Percentiles rank a stretch among this genome's conserved stretches.
These are phyloP conservation scores for Cercospora canescens DNA, from an alignment of 2,329 filamentous ascomycete species.

Conservation along the genomic window DNA sequence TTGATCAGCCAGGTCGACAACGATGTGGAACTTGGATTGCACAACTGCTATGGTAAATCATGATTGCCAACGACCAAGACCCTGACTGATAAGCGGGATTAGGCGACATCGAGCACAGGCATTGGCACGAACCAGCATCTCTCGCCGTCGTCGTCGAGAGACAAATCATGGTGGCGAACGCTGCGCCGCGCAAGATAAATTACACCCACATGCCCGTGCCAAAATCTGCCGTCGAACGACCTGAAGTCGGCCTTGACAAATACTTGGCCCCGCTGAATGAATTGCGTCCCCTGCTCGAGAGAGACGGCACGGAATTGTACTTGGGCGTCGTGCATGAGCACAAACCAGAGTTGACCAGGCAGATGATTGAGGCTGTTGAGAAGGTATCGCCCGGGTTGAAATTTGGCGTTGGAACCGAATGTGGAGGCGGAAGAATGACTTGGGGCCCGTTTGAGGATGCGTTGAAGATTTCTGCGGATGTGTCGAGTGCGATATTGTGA, in stretches of 20 bases:
- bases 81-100: not conserved
- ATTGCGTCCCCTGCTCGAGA: constrained; percentile 30
- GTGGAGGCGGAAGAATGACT: constrained; percentile 41
- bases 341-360: constrained; percentile 41
- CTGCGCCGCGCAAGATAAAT: constrained; percentile 35
- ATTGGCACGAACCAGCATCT: constrained; percentile 47
- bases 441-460: constrained; percentile 33
- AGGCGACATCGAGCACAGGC: constrained; percentile 44
- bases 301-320: constrained; percentile 39
- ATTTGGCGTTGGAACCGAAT: constrained; percentile 47
- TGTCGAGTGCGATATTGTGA: constrained; percentile 12
- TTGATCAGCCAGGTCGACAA: constrained; percentile 36
- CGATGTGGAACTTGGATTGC: constrained; percentile 46
- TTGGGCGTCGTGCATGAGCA: constrained; percentile 44
- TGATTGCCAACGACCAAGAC: not conserved
- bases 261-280: constrained; percentile 44
- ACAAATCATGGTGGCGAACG: constrained; percentile 35
- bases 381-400: constrained; percentile 27
- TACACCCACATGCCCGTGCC: constrained; percentile 51
- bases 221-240: constrained; percentile 32
- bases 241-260: constrained; percentile 25
- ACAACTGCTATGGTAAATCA: constrained; percentile 49
- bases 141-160: constrained; percentile 37
- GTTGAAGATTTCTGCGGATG: constrained; percentile 24
- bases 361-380: constrained; percentile 41